These are phyloP conservation scores for Xylaria sp. DNA, from an alignment of 495 filamentous ascomycete genomes.

Conservation along the genomic window DNA sequence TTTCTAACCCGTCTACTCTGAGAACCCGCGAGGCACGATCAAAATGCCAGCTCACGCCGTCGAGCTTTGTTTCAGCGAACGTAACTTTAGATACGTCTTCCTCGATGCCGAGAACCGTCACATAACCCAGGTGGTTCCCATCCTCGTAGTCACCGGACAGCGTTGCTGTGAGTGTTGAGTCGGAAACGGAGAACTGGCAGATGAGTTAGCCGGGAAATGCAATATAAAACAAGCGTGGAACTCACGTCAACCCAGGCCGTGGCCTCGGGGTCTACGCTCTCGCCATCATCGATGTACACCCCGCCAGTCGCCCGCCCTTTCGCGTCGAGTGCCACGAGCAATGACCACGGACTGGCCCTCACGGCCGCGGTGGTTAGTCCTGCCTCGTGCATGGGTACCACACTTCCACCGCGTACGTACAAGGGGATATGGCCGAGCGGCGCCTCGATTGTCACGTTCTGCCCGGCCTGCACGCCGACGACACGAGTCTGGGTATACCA, in stretches of 20 bases:
- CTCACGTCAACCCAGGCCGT: conserved; percentile 64
- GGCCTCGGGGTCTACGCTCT: conserved; percentile 65
- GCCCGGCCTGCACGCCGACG: conserved; percentile 55
- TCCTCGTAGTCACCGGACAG: conserved; percentile 64
- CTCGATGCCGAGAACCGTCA: conserved; percentile 71
- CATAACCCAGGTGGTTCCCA: conserved; percentile 65
- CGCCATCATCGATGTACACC: conserved; percentile 86
- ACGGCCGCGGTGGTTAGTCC: conserved; percentile 72
- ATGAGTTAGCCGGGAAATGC: not conserved
- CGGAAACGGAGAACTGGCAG: conserved; percentile 56
- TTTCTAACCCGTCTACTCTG: conserved; percentile 57
- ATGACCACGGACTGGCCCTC: conserved; percentile 70
- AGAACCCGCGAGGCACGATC: conserved; percentile 56
- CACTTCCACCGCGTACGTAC: conserved; percentile 71
- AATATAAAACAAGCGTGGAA: conserved; percentile 12
- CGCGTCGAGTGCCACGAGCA: conserved; percentile 67
- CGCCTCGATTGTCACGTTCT: conserved; percentile 76
- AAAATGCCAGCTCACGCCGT: conserved; percentile 53
- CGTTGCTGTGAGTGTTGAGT: conserved; percentile 53
- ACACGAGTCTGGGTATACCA: conserved; percentile 73
- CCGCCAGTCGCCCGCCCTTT: conserved; percentile 66
- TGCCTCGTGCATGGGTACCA: conserved; percentile 75
- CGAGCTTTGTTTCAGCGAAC: conserved; percentile 58
- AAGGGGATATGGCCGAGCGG: conserved; percentile 83
- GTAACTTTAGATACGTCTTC: conserved; percentile 51